Base-by-base conservation (phyloP, 1,284 basidiomycete genomes). In the Vanrija sp. region DNA sequence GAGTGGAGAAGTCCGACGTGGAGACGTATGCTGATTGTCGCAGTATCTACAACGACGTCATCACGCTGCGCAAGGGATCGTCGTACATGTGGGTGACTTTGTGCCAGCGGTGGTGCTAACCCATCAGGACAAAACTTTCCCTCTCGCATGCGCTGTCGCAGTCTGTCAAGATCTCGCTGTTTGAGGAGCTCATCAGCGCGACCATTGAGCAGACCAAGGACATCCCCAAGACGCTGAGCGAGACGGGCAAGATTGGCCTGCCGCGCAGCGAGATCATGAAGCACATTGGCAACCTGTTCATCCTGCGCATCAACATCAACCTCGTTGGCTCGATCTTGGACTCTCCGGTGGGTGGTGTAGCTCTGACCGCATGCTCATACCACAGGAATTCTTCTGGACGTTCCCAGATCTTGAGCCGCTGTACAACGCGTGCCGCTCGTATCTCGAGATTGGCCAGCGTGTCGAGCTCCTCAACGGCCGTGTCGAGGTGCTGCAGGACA, bases 31-130 rank as follows among this genome's bases (percentile, higher is more conserved):
- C 49, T 57, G 43, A 60, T 49, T 6, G 61, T 34, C 34, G 8
- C 64, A 91, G 91, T 65, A 97, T 97, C 72, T 98, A 95, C 78
- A 97, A 98, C 80, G 94, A 98, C 76, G 94, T 98, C 46, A 97
- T 98, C 62, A 96, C 94, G 1, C 81, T 98, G 29, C 86, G 93
- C 49, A 89, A 89, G 72, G 93, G 94, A 19, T 96, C 92, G 10
- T 88, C 91, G 59, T 96, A 95, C 74, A 96, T 98, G 93, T 92
- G 67, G 67, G 87, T 73, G n/a, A 16, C 10, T n/a, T n/a, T n/a
- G n/a, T n/a, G n/a, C n/a, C n/a, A n/a, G n/a, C 10, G 8, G 19
- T n/a, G 40, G 28, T 10, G 34, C 61, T 64, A 38, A 64, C 44
- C 34, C 50, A 42, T 18, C 67, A 94, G 91, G 91, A 97, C 93